These are phyloP conservation scores for Phytophthora foliorum DNA, from an alignment of 352 stramenopile genomes.

Conservation along the genomic window DNA sequence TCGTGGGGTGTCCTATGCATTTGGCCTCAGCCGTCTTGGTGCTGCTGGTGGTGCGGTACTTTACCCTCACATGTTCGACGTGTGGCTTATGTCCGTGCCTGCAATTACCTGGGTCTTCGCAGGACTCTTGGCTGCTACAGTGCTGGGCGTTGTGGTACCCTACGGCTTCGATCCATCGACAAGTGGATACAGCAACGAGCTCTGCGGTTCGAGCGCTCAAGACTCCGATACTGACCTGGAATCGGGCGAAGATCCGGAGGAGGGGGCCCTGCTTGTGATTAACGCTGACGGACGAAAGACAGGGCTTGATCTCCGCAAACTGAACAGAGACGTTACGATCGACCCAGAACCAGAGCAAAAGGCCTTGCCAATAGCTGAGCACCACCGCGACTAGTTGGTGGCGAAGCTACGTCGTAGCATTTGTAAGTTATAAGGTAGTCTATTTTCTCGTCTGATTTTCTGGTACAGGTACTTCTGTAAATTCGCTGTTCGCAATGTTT, in stretches of 20 bases:
- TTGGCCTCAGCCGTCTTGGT: conserved; percentile 35
- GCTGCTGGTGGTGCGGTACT: conserved; percentile 29
- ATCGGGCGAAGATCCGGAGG: neutral
- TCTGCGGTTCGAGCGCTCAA: neutral
- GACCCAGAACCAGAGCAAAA: conserved; percentile 7
- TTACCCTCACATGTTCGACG: conserved; percentile 47
- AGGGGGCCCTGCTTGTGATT: conserved; percentile 2
- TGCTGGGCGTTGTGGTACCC: conserved; percentile 26
- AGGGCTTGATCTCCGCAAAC: neutral
- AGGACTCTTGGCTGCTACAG: conserved; percentile 22
- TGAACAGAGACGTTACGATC: neutral
- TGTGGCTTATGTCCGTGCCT: conserved; percentile 41
- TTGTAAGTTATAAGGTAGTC: conserved; percentile 4
- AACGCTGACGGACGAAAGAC: neutral
- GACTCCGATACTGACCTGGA: conserved; percentile 26
- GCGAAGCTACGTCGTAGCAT: neutral
- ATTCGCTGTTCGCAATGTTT: too few relatives aligned
- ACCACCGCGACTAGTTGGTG: conserved; percentile 1
- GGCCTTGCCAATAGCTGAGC: neutral
- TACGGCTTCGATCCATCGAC: conserved; percentile 23
- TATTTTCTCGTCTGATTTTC: neutral
- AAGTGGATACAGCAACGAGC: neutral
- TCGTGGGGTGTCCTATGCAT: conserved; percentile 33
- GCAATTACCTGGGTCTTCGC: conserved; percentile 43
- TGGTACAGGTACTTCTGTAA: too few relatives aligned